These are phyloP conservation scores for Lepraria neglecta DNA, from an alignment of 495 filamentous ascomycete genomes.

Conservation along the genomic window DNA sequence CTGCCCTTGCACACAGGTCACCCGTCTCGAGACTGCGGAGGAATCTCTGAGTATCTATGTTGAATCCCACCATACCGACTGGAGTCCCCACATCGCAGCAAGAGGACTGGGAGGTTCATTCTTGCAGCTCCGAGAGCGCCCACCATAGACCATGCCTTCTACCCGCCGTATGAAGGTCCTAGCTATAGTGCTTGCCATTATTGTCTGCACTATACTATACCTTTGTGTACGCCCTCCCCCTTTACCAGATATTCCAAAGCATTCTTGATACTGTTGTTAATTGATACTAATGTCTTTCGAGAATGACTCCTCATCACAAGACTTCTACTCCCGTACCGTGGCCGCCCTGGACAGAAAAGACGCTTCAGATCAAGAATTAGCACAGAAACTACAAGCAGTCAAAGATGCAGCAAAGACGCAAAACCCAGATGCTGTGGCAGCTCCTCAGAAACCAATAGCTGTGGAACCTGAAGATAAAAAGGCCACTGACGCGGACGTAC, in stretches of 20 bases:
- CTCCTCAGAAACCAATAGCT: slow-evolving; percentile 16
- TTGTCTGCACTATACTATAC: slow-evolving; percentile 56
- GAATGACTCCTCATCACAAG: slow-evolving; percentile 45
- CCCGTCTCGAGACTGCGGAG: neutral
- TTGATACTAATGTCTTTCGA: slow-evolving; percentile 21
- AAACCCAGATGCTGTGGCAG: slow-evolving; percentile 25
- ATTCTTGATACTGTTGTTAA: neutral
- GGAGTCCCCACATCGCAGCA: neutral
- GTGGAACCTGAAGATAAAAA: slow-evolving; percentile 45
- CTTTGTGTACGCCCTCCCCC: slow-evolving; percentile 43
- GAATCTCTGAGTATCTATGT: neutral
- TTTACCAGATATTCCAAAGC: neutral
- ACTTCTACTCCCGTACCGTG: slow-evolving; percentile 47
- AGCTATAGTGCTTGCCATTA: slow-evolving; percentile 49
- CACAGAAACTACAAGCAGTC: slow-evolving; percentile 33
- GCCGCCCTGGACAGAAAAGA: slow-evolving; percentile 43
- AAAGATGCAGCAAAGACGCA: slow-evolving; percentile 35
- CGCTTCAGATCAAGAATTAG: slow-evolving; percentile 33
- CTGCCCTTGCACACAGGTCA: neutral
- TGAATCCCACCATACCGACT: neutral
- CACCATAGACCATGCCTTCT: slow-evolving; percentile 53
- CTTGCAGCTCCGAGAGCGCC: neutral
- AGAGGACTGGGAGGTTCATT: neutral
- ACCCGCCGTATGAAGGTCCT: slow-evolving; percentile 59
- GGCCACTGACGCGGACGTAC: slow-evolving; percentile 38